phyloP scores from a whole-genome alignment of 2,329 filamentous ascomycete species.

The Ambrosiella beaveri region DNA sequence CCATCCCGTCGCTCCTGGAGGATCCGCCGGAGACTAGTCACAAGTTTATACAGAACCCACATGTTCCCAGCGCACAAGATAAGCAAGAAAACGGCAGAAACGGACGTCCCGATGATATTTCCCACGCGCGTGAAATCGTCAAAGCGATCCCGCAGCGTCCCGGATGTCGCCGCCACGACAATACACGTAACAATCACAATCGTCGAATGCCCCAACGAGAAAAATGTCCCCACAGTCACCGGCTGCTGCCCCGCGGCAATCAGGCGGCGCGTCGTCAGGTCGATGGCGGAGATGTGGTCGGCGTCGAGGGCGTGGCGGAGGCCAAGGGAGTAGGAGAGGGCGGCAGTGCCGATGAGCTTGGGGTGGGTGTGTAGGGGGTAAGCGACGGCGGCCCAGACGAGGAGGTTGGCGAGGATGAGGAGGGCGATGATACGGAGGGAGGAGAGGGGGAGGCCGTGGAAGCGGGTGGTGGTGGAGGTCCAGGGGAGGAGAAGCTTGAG shows the following conservation, averaged over 20 bases:
- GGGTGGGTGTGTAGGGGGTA: constrained; percentile 36
- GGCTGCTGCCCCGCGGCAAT: constrained; percentile 72
- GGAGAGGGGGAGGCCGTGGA: constrained; percentile 9
- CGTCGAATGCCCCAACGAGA: constrained; percentile 84
- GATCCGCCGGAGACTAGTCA: constrained; percentile 48
- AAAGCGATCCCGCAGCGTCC: constrained; percentile 65
- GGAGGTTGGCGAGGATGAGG: constrained; percentile 32
- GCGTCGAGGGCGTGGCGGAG: constrained; percentile 91
- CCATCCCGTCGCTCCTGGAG: constrained; percentile 26
- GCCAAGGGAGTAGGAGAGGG: constrained; percentile 75
- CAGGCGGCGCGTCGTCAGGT: constrained; percentile 81
- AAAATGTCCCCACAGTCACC: constrained; percentile 86
- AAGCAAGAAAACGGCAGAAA: constrained; percentile 70
- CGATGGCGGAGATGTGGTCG: constrained; percentile 78
- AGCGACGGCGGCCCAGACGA: constrained; percentile 37
- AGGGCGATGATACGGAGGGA: constrained; percentile 32
- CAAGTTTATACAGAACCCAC: constrained; percentile 66
- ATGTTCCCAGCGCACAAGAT: constrained; percentile 68
- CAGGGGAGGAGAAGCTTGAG: constrained; percentile 8
- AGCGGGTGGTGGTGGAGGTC: constrained; percentile 10
- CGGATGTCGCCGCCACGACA: constrained; percentile 78
- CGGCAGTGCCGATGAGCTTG: constrained; percentile 57
- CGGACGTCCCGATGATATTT: constrained; percentile 74
- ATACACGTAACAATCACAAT: constrained; percentile 83
- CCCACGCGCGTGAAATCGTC: constrained; percentile 64